phyloP scores from a whole-genome alignment of 805 yeast species.

The Torulaspora indica region DNA sequence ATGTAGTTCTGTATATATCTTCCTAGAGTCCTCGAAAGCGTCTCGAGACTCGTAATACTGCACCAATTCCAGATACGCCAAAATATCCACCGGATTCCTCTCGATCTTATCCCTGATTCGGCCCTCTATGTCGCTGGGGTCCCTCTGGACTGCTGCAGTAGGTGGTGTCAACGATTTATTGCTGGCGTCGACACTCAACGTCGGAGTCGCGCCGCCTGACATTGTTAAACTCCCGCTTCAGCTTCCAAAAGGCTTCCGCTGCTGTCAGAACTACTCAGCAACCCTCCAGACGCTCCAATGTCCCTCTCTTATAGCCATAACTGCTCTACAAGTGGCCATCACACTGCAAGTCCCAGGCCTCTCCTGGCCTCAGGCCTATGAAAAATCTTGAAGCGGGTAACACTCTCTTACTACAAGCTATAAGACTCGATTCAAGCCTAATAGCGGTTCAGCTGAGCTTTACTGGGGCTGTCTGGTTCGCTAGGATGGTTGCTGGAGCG shows the following conservation, averaged over 20 bases:
- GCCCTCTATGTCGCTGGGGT: constrained; percentile 47
- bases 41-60: constrained; percentile 47
- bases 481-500: neutral
- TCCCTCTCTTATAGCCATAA: too few species aligned
- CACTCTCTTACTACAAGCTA: neutral
- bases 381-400: constrained; percentile 5
- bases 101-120: constrained; percentile 53
- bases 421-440: neutral
- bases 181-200: constrained; percentile 10
- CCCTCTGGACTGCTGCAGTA: constrained; percentile 3
- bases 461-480: neutral
- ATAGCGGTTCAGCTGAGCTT: neutral
- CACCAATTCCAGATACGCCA: constrained; percentile 54
- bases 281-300: too few species aligned
- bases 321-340: too few species aligned
- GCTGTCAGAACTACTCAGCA: too few species aligned
- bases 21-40: constrained; percentile 54
- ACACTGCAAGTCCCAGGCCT: neutral
- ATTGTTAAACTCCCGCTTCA: neutral
- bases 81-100: constrained; percentile 49
- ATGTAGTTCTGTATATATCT: constrained; percentile 57
- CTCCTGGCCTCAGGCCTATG: neutral
- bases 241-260: too few species aligned
- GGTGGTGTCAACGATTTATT: constrained; percentile 13
- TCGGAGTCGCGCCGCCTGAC: constrained; percentile 16